Conservation (phyloP, 73 alveolate species). For the Effrenium voratum region DNA sequence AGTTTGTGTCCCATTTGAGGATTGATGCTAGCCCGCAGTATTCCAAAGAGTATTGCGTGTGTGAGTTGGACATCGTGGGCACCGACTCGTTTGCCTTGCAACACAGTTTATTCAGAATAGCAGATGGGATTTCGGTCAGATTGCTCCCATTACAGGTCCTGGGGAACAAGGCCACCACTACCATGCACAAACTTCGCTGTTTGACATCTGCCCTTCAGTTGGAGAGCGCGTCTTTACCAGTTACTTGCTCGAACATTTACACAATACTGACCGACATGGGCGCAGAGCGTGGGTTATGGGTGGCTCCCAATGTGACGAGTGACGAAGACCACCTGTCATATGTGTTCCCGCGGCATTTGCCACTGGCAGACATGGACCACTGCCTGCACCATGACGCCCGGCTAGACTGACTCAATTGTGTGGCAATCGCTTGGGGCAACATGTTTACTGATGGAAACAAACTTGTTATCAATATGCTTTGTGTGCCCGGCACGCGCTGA, state of each 20-base stretch:
- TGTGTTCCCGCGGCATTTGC: not conserved
- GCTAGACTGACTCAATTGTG: too few species aligned
- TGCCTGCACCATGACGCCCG: not conserved
- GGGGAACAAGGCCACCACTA: not conserved
- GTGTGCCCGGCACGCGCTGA: too few species aligned
- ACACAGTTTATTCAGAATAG: not conserved
- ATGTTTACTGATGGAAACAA: too few species aligned
- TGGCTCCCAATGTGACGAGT: not conserved
- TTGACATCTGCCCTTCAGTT: not conserved
- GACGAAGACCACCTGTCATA: not conserved
- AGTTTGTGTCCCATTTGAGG: not conserved
- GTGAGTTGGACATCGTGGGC: not conserved
- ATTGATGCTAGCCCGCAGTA: not conserved
- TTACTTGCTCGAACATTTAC: not conserved
- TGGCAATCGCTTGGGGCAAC: too few species aligned
- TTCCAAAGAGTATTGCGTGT: not conserved
- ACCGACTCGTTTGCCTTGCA: not conserved
- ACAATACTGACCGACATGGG: not conserved
- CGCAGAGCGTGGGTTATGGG: not conserved
- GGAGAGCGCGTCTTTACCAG: not conserved
- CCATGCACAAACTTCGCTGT: not conserved
- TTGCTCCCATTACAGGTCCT: not conserved
- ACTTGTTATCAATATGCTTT: not conserved
- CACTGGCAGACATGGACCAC: not conserved
- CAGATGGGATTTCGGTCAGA: not conserved